phyloP scores from a whole-genome alignment of 1,284 basidiomycete genomes.

The Phaffia rhodozyma region DNA sequence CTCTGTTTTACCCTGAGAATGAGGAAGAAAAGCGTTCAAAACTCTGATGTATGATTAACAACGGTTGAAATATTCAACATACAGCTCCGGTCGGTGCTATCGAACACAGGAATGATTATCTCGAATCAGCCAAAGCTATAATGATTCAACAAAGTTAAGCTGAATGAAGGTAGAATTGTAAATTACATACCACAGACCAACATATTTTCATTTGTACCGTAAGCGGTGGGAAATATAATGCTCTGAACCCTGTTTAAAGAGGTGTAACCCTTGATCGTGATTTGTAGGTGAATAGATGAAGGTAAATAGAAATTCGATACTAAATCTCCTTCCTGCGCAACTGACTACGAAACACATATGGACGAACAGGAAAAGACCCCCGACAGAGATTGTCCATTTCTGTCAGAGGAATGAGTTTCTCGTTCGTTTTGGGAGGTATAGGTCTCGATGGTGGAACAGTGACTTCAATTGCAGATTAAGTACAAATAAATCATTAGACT shows the following conservation, averaged over 20 bases:
- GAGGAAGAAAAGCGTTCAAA: conserved; percentile 14
- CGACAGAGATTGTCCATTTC: conserved; percentile 67
- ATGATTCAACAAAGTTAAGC: neutral
- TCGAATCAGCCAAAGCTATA: neutral
- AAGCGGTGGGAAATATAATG: conserved; percentile 86
- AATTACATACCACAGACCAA: conserved; percentile 72
- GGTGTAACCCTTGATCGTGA: conserved; percentile 56
- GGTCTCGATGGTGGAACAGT: conserved; percentile 72
- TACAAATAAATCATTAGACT: conserved; percentile 31
- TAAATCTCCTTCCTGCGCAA: neutral
- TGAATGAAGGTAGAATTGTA: conserved; percentile 17
- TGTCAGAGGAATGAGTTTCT: conserved; percentile 59
- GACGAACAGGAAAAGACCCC: conserved; percentile 74
- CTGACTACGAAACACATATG: conserved; percentile 4
- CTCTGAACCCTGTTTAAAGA: conserved; percentile 90
- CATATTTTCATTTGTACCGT: conserved; percentile 90
- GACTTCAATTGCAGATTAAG: conserved; percentile 45
- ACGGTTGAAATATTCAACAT: conserved; percentile 30
- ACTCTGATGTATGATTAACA: neutral
- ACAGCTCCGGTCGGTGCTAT: conserved; percentile 89
- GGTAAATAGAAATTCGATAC: neutral
- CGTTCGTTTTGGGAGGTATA: conserved; percentile 60
- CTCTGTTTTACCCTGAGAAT: conserved; percentile 85
- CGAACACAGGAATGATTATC: neutral
- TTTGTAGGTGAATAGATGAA: neutral